Base-by-base conservation (phyloP, 2,329 filamentous ascomycete species). In the Pseudogymnoascus sp. region DNA sequence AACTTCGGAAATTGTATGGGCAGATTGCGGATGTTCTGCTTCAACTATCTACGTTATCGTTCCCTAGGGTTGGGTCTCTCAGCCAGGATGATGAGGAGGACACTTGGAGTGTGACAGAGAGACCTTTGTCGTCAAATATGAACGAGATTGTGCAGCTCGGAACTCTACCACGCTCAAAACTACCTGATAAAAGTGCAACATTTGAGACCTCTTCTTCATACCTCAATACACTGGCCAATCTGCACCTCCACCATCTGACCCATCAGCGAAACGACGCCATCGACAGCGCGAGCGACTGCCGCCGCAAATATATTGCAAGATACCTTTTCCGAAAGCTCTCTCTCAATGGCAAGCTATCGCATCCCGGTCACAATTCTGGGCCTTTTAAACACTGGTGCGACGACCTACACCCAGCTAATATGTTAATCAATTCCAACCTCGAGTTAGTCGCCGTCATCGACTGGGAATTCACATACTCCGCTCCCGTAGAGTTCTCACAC, bases 101-200 rank as follows among this genome's bases (percentile, higher is more conserved):
- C 25, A 8, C 6, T 2, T 74, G 71, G 67, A 67, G 66, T 46
- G 72, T 76, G 3, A 65, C 50, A 6, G 66, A 68, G 25, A 69
- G 76, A n/a, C 77, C 77, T 2, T 63, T 81, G 2, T 77, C 75
- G 2, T 70, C 73, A 1, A 77, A 78, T 62, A 79, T 81, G 76
- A 79, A 73, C 61, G 73, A 78, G 16, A 70, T 77, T 63, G 42
- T 75, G 37, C 67, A 66, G 34, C 64, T 67, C 42, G 68, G 69
- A 12, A 64, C 66, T 37, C 65, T 68, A 36, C 70, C 71, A 42
- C 42, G 62, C 34, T 59, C 56, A 11, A 38, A 70, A 10, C 66
- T 74, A n/a, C 70, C 70, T 59, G 12, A 46, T 46, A 25, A 46
- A 46, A 68, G 65, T 18, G 61, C 63, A 23, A 66, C 69, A 2